These are phyloP conservation scores for Paracoccidioides lutzii DNA, from an alignment of 2,329 filamentous ascomycete genomes.

Conservation along the genomic window DNA sequence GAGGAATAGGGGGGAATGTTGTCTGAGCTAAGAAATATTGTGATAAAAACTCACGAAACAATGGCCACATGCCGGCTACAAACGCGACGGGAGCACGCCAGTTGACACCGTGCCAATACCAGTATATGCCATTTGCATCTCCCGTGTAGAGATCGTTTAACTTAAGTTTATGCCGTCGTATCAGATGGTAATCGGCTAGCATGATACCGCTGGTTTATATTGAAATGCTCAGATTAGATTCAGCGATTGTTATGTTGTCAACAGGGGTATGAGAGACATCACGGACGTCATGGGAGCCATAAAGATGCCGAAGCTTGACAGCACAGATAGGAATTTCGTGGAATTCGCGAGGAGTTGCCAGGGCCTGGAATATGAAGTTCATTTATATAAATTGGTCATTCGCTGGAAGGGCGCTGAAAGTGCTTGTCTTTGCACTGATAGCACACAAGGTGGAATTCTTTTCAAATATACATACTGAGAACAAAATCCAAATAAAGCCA, in stretches of 20 bases:
- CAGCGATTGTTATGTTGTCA: too few species aligned
- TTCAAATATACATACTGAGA: conserved; percentile 21
- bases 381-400: not conserved
- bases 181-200: conserved; percentile 35
- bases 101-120: conserved; percentile 16
- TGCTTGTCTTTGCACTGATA: not conserved
- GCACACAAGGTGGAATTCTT: not conserved
- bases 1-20: not conserved
- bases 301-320: conserved; percentile 34
- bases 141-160: conserved; percentile 33
- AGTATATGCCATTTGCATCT: conserved; percentile 16
- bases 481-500: conserved; percentile 32
- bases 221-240: too few species aligned
- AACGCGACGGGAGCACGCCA: conserved; percentile 14
- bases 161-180: conserved; percentile 26
- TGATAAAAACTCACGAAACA: conserved; percentile 6
- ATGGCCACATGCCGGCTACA: not conserved
- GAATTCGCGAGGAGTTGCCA: conserved; percentile 33
- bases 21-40: too few species aligned
- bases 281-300: conserved; percentile 31
- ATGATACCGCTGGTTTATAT: conserved; percentile 24
- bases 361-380: too few species aligned
- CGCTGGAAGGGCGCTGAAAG: not conserved
- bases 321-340: conserved; percentile 19
- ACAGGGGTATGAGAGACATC: too few species aligned